Evolutionary conservation across 805 yeast genomes (phyloP), one percentile per base, ranked within the genome.

Genomic region (Hermanozyma aechmeae): DNA sequence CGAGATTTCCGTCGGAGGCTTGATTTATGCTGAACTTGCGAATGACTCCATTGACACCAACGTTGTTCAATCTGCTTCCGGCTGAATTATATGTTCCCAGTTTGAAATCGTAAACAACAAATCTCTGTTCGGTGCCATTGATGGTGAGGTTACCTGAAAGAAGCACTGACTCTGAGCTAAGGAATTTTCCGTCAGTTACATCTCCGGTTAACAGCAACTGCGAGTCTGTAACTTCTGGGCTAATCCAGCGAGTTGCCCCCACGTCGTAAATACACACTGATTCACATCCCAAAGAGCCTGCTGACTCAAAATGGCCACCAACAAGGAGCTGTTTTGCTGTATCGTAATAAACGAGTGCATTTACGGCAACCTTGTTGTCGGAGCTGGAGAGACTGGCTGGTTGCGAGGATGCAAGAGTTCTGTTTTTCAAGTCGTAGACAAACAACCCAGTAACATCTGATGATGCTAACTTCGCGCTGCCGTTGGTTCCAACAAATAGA

Each of bases 301-400:
- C 76, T 13, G 61, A 48, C 13, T 63, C 67, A 47, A 82, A 85
- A 24, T 68, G 61, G 15, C 96, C 96, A 23, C 81, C 95, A 9
- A 82, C 82, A 17, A 77, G 60, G 16, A 85, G 53, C 28, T 46
- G 40, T n/a, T 46, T 38, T 5, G 40, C 46, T 15, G 45, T 42
- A 25, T 58, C 63, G 33, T 53, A 51, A 20, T 50, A 45, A 4
- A 49, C 65, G 30, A 63, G 42, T 4, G 63, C 40, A 31, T 55
- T 60, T n/a, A 63, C 54, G 1, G 71, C 50, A 10, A 61, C 59
- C 10, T 75, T 63, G 6, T 49, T 44, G n/a, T 58, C 54, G 4
- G 57, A 53, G 8, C 60, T 49, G 3, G 68, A 50, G 15, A 75
- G 47, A 12, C 51, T 48, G 0, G 75, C 66, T 11, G 79, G 79